Percentiles rank a stretch among this genome's conserved stretches.
Evolutionary conservation across 495 filamentous ascomycete species (phyloP).

Genomic region (Penicillium verhagenii): DNA sequence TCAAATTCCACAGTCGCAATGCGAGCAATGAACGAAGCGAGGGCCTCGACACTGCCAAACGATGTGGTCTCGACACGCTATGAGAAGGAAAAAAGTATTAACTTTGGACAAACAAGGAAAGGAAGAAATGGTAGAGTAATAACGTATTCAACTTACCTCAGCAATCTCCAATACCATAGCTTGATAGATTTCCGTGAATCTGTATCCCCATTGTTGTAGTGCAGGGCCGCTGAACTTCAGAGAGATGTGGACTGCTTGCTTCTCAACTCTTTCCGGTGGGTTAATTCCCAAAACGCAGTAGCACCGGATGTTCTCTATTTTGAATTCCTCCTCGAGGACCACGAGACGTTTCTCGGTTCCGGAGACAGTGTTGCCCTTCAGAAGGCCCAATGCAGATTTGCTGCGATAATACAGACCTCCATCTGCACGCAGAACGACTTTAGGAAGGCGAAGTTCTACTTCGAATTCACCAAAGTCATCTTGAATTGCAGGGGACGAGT

Average conservation of each 20-base stretch:
- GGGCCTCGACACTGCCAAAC: slow-evolving; percentile 57
- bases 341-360: slow-evolving; percentile 30
- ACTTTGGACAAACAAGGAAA: too few species aligned
- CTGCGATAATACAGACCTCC: slow-evolving; percentile 42
- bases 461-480: slow-evolving; percentile 39
- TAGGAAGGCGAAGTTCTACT: slow-evolving; percentile 42
- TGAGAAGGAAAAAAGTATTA: neutral
- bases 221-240: slow-evolving; percentile 46
- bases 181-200: slow-evolving; percentile 43
- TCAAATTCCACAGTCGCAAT: slow-evolving; percentile 52
- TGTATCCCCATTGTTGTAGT: slow-evolving; percentile 41
- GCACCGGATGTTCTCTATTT: slow-evolving; percentile 44
- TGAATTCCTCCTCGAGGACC: slow-evolving; percentile 46
- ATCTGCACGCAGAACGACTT: slow-evolving; percentile 43
- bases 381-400: too few species aligned
- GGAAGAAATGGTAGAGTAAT: slow-evolving; percentile 2
- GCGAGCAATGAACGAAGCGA: slow-evolving; percentile 53
- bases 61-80: slow-evolving; percentile 52
- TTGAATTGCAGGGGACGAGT: too few species aligned
- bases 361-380: too few species aligned
- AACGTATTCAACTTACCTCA: slow-evolving; percentile 33
- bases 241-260: slow-evolving; percentile 54
- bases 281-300: slow-evolving; percentile 57
- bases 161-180: slow-evolving; percentile 44
- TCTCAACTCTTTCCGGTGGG: slow-evolving; percentile 56